Base-by-base conservation (phyloP, 495 filamentous ascomycete genomes). In the Baudoinia panamericana region DNA sequence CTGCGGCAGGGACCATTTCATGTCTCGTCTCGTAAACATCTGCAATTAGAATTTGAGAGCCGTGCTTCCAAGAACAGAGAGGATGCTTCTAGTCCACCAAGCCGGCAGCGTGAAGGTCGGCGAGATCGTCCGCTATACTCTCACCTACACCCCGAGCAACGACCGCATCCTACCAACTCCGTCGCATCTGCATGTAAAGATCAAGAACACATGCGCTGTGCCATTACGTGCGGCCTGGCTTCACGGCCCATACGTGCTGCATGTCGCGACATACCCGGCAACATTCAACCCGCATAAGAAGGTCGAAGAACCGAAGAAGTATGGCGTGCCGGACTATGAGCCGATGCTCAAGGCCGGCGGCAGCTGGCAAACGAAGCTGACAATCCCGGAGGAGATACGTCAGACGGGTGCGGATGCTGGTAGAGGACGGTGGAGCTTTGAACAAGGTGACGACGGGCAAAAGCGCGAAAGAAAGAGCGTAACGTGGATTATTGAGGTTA, bases 281-380 rank as follows among this genome's bases (percentile, higher is more conserved):
- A 70, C 67, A 26, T 95, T 86, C 59, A 72, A 83, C 51, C 84
- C 86, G 3, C 82, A 93, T 55, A 59, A 64, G 45, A 82, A 79
- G 40, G 72, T 77, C 37, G 72, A 78, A 18, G 64, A 73, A 18
- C 67, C 72, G 17, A 67, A 76, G 34, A 53, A 53, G 38, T 64
- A 70, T 62, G 82, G 80, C 39, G 66, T 73, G 3, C 87, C 85
- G 19, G 78, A 92, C 55, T 97, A 88, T 58, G 90, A 97, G 56
- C 87, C 90, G 10, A 82, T 94, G 59, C 73, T 97, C 48, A 97
- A 96, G 62, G 85, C 90, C 17, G 92, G 84, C 12, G 86, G 82
- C 15, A 76, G 65, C 38, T 97, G 84, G 78, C 73, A 73, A 54
- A 78, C 83, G 20, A 68, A 67, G 32, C 74, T 97, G 38, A 69